Evolutionary conservation across 495 filamentous ascomycete genomes (phyloP), one percentile per base, ranked within the genome.

Genomic region (Terfezia boudieri): DNA sequence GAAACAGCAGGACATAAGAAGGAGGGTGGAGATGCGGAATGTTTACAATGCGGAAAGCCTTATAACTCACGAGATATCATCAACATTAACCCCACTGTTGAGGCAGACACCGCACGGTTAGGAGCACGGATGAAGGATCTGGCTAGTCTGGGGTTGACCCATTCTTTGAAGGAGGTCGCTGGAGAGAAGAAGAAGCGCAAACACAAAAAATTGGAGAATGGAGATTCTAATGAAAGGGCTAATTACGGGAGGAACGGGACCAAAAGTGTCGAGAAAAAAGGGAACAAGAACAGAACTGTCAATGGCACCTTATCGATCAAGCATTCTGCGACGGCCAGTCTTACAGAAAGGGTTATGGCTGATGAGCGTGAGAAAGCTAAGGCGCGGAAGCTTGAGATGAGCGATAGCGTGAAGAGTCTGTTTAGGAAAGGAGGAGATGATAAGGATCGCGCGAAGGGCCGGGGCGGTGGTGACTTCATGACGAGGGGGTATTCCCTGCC

Each of bases 341-440:
- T 96, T 20, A 92, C 90, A 6, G 83, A 81, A 0, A 85, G 76
- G 58, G 87, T 98, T 0, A 64, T 94, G 9, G 80, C 81, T 9
- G 90, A 95, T 57, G 82, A 94, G 64, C 81, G 85, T 50, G 79
- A 81, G 61, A 76, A 74, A 57, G 84, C 84, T 50, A 94, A 92
- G 66, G 70, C 80, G 56, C 75, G 86, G 49, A 94, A 84, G 65
- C 60, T 85, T 57, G 74, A 71, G 56, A 64, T 71, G 51, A 87
- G 78, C 66, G 78, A 81, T 43, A 86, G 79, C 60, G 54, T 87
- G 38, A 76, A 81, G 58, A 82, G 75, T 58, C 67, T 88, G 32
- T 88, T 84, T 2, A 75, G 73, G 8, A 70, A 71, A 1, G 65
- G 68, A 26, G 72, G 71, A 52, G 71, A 71, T 32, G 57, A 64